Conservation (phyloP, 202 grass and related monocot species). For the Cymbopogon flexuosus region DNA sequence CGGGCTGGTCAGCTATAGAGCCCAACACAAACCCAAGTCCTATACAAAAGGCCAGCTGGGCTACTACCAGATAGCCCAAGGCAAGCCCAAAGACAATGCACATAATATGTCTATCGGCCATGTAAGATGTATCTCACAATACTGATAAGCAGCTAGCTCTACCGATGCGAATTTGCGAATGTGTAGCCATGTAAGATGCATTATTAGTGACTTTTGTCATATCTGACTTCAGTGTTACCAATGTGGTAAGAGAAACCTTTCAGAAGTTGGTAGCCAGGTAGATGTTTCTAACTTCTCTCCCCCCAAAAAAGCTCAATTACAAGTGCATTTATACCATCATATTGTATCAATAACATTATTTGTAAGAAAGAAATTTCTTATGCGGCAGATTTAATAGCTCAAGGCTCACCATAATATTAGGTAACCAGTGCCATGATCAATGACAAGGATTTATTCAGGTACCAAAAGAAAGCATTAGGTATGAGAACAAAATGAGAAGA, state of each 20-base stretch:
- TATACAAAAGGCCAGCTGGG: too few relatives aligned
- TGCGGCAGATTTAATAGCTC: neutral
- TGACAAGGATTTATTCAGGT: neutral
- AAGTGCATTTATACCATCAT: neutral
- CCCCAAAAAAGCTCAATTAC: neutral
- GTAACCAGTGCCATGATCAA: slow-evolving; percentile 2
- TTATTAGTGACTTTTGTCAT: neutral
- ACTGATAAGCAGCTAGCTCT: neutral
- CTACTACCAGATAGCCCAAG: too few relatives aligned
- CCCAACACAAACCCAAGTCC: too few relatives aligned
- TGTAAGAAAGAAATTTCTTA: neutral
- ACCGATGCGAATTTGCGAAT: neutral
- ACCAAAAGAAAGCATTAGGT: neutral
- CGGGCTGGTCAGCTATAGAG: too few relatives aligned
- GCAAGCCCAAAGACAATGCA: too few relatives aligned
- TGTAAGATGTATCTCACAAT: neutral
- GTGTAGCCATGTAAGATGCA: neutral
- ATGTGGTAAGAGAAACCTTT: neutral
- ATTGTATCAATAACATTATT: neutral
- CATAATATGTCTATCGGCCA: neutral
- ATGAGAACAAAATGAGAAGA: slow-evolving; percentile 9
- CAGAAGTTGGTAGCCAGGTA: slow-evolving; percentile 8
- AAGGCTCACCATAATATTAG: slow-evolving; percentile 8
- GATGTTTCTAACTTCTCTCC: neutral
- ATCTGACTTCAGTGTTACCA: neutral